Base-by-base conservation (phyloP, 2,329 filamentous ascomycete genomes). In the Ampelomyces quisqualis region DNA sequence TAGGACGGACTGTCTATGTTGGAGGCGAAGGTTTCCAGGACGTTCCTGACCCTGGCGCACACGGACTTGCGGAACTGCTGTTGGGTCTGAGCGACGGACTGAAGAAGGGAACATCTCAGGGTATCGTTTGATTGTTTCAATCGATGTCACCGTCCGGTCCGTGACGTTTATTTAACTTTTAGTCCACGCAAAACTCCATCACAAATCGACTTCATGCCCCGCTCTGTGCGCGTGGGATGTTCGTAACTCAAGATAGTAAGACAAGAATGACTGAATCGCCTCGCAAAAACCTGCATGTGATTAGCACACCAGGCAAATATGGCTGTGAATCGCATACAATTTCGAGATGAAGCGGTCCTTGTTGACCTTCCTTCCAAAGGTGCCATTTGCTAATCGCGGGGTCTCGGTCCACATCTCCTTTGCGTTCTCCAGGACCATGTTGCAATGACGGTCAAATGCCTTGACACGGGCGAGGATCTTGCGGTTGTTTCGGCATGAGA, bases 361-460 rank as follows among this genome's bases (percentile, higher is more conserved):
- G 76, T 98, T 98, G 49, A 97, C 88, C 30, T 86, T 84, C 61
- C 86, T 78, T 40, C 90, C 90, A 74, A 90, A 90, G 77, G 91
- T 93, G 54, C 91, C 91, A 53, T 84, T 85, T 15, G 86, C 83
- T 63, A 88, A 78, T 47, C 83, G 77, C 34, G 91, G 90, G 40
- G 87, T 93, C 75, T 98, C 93, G 7, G 90, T 96, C 93, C 93
- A 98, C 91, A 98, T 97, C 75, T 98, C 93, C 78, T 94, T 94
- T 29, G 94, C 90, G 58, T 95, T 95, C 77, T 95, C 90, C 33
- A 96, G 77, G 3, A 95, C 88, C 93, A 98, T 97, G 75, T 98
- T 98, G 81, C 90, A 97, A 73, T 98, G 93, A 47, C 93, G 81
- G 73, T 98, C 93, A 69, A 98, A 98, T 5, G 93, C 93, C 78